These are phyloP conservation scores for Penicillium cosmopolitanum DNA, from an alignment of 495 filamentous ascomycete genomes.

Conservation along the genomic window DNA sequence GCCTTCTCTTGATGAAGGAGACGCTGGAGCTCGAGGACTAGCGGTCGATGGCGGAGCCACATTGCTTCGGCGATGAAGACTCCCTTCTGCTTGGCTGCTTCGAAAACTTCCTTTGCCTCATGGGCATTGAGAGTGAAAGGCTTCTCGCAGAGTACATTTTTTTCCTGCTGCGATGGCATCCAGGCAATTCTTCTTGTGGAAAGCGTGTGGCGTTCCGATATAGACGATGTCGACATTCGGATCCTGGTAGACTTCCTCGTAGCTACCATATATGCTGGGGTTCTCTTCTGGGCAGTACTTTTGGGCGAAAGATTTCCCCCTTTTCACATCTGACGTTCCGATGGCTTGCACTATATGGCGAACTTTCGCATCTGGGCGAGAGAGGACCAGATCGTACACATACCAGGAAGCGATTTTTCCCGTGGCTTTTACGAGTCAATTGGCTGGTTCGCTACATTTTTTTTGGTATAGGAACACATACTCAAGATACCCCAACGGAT, in stretches of 20 bases:
- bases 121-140: conserved; percentile 41
- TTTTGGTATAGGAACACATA: conserved; percentile 5
- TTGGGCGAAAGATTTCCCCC: conserved; percentile 31
- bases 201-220: conserved; percentile 47
- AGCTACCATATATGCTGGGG: conserved; percentile 33
- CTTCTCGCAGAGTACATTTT: conserved; percentile 50
- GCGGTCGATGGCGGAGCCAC: conserved; percentile 24
- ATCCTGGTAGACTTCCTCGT: conserved; percentile 37
- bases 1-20: conserved; percentile 17
- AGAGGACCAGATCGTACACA: conserved; percentile 29
- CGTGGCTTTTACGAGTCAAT: conserved; percentile 14
- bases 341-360: conserved; percentile 37
- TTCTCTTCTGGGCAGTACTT: conserved; percentile 16
- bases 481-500: conserved; percentile 24
- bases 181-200: conserved; percentile 44
- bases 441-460: background rate
- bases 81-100: conserved; percentile 42
- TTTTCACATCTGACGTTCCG: conserved; percentile 34
- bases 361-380: conserved; percentile 26
- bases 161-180: conserved; percentile 45
- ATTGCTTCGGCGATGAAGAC: conserved; percentile 47
- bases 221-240: conserved; percentile 48
- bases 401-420: conserved; percentile 36
- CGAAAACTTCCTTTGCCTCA: conserved; percentile 41
- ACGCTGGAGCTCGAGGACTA: conserved; percentile 13